A percentile compares a stretch with the other conserved stretches of the same genome.
phyloP scores from a whole-genome alignment of 305 asterid species.

The Fraxinus angustifolia region DNA sequence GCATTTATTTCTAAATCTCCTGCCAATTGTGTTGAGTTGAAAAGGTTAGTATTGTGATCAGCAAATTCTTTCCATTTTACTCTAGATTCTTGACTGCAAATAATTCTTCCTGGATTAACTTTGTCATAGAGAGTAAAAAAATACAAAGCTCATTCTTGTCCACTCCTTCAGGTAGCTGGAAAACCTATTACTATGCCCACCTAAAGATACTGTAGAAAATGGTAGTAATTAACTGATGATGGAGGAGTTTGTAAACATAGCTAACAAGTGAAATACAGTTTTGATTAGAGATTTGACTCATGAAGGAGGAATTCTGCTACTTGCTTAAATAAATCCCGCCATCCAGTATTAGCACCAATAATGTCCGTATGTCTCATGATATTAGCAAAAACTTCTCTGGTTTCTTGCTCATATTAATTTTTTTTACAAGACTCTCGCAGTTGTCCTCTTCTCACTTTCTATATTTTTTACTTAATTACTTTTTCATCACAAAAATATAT shows the following conservation, averaged over 20 bases:
- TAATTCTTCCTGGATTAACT: not conserved
- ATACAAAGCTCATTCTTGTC: not conserved
- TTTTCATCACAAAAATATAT: not conserved
- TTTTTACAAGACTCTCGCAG: not conserved
- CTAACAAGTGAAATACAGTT: not conserved
- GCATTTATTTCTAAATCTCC: not conserved
- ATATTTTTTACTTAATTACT: not conserved
- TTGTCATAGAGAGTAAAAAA: not conserved
- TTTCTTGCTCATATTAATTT: not conserved
- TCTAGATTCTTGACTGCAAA: not conserved
- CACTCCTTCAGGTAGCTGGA: not conserved
- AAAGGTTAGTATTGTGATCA: not conserved
- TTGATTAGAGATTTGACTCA: not conserved
- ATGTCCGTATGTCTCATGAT: not conserved
- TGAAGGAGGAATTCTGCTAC: not conserved
- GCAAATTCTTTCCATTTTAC: not conserved
- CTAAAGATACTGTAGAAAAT: not conserved
- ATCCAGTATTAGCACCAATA: not conserved
- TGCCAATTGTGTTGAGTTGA: not conserved
- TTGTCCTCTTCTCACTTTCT: not conserved
- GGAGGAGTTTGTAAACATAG: not conserved
- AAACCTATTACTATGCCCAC: not conserved
- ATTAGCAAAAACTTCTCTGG: not conserved
- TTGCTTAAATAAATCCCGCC: not conserved
- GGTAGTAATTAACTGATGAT: not conserved